Conservation (phyloP, 2,329 filamentous ascomycete species). For the Xylariaceae sp. region DNA sequence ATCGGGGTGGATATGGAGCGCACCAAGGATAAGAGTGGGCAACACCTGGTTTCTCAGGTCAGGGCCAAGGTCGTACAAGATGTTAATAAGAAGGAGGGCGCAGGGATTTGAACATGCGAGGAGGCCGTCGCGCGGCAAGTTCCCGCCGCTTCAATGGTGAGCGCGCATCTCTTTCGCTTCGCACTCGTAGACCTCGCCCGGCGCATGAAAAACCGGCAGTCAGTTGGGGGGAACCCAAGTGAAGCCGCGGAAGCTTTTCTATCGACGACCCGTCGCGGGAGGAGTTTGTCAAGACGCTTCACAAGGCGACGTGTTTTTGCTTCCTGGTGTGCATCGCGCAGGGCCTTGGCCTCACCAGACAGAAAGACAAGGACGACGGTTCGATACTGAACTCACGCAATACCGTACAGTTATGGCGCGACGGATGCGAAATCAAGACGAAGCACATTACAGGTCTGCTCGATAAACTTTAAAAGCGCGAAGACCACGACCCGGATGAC, state of each 20-base stretch:
- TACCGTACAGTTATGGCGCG: constrained; percentile 68
- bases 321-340: constrained; percentile 69
- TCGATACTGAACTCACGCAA: constrained; percentile 63
- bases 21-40: constrained; percentile 49
- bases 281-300: constrained; percentile 61
- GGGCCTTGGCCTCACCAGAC: constrained; percentile 68
- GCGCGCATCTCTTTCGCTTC: constrained; percentile 67
- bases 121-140: constrained; percentile 67
- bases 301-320: constrained; percentile 64
- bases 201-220: constrained; percentile 57
- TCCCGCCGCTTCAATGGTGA: constrained; percentile 67
- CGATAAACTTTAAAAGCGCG: constrained; percentile 48
- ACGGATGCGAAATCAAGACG: constrained; percentile 73
- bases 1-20: constrained; percentile 68
- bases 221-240: constrained; percentile 45
- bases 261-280: constrained; percentile 41
- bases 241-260: constrained; percentile 30
- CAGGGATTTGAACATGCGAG: constrained; percentile 68
- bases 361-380: constrained; percentile 60
- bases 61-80: constrained; percentile 76
- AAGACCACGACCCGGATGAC: constrained; percentile 50
- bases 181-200: constrained; percentile 66
- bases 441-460: constrained; percentile 69
- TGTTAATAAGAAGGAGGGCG: constrained; percentile 69
- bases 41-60: constrained; percentile 64